A percentile compares a stretch with the other conserved stretches of the same genome.
Evolutionary conservation across 108 stramenopile species (phyloP).

Genomic region (Bacterosira constricta): DNA sequence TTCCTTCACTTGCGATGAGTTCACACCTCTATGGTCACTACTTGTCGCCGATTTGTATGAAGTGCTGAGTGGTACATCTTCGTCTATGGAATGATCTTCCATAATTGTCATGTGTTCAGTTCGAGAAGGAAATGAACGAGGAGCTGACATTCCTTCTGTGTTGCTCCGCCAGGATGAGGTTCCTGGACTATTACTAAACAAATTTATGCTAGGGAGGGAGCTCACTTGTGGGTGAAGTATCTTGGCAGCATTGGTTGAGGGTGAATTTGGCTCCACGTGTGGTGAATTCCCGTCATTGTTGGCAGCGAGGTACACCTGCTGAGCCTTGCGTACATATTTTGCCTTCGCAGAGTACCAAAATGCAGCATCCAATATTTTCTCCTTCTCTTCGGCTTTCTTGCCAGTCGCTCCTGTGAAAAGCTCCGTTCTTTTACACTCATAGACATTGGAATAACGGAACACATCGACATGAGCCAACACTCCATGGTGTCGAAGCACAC

Average conservation of each 20-base stretch:
- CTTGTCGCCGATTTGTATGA: not conserved
- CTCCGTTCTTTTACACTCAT: slow-evolving; percentile 72
- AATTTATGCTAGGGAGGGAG: slow-evolving; percentile 14
- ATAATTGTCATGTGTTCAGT: slow-evolving; percentile 3
- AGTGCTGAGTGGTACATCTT: not conserved
- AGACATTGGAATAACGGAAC: slow-evolving; percentile 90
- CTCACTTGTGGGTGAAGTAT: slow-evolving; percentile 11
- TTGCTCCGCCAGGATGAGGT: not conserved
- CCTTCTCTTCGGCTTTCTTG: not conserved
- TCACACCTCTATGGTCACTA: not conserved
- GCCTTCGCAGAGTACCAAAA: slow-evolving; percentile 33
- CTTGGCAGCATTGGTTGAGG: not conserved
- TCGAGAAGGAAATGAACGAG: slow-evolving; percentile 36
- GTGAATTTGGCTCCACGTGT: slow-evolving; percentile 5
- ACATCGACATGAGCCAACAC: slow-evolving; percentile 84
- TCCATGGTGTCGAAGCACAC: slow-evolving; percentile 83
- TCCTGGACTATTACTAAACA: not conserved
- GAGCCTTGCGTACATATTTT: slow-evolving; percentile 8
- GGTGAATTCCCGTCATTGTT: slow-evolving; percentile 6
- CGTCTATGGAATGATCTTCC: slow-evolving; percentile 22
- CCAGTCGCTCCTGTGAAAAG: slow-evolving; percentile 30
- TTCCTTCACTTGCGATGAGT: slow-evolving; percentile 31
- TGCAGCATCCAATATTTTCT: slow-evolving; percentile 53
- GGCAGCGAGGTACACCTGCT: not conserved
- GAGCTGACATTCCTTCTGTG: not conserved